Evolutionary conservation across 192 early-diverging fungal species (phyloP), one percentile per base, ranked within the genome.

Genomic region (Haplosporangium gracile): DNA sequence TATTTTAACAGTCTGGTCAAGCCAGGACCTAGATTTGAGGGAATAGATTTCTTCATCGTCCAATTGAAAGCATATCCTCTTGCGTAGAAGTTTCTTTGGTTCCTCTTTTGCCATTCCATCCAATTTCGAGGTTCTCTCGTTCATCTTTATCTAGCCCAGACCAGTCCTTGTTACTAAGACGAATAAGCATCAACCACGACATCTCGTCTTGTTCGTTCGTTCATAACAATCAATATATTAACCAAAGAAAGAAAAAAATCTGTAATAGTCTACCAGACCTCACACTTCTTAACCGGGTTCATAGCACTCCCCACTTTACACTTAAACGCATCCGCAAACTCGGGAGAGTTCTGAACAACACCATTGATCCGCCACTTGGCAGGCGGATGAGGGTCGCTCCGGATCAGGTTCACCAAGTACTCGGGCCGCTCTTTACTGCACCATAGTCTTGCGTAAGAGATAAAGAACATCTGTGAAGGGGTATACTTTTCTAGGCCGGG

Each of bases 381-480:
- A 20, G 94, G 94, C 1, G 93, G 89, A 73, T 96, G 95, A 8
- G 87, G 88, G 78, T 95, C 92, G 22, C 90, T 93, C 18, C 85
- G 68, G 10, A 95, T 68, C 85, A 89, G n/a, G 69, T 89, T 78
- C 20, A 85, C 72, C 24, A 88, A 81, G 24, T 49, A 79, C 45
- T 69, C 85, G 22, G 78, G 88, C 39, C 78, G 85, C 7, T 73
- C 38, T 15, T 77, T 83, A 42, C 65, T 68, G 71, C 95, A 95
- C 95, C 95, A 95, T 7, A 90, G 78, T 65, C 93, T 91, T 0
- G 86, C 94, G 88, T 91, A 95, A 15, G 89, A 83, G 36, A 95
- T 71, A 81, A 89, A 95, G 70, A 95, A 95, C 15, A 94, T 43
- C 80, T 95, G 92, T 11, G 92, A 88, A 5, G 75, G 76, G 9